These are phyloP conservation scores for Xylaria sp. DNA, from an alignment of 2,329 filamentous ascomycete species.

Conservation along the genomic window DNA sequence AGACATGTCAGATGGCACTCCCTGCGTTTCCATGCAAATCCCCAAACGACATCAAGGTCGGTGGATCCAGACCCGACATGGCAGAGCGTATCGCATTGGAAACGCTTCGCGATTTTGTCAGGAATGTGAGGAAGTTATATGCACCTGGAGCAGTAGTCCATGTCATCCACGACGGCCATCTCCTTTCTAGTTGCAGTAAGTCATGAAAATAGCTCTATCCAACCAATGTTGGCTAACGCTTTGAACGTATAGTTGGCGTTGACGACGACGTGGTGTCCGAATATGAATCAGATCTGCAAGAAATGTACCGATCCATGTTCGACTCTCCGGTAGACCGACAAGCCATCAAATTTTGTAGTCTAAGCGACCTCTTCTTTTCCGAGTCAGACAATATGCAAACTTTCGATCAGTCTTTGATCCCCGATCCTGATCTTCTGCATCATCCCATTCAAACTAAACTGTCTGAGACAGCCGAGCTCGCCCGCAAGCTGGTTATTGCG, in stretches of 20 bases:
- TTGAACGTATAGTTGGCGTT: conserved; percentile 51
- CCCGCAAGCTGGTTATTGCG: conserved; percentile 50
- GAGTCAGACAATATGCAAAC: conserved; percentile 33
- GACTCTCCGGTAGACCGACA: conserved; percentile 5
- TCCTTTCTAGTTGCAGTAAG: conserved; percentile 55
- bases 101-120: conserved; percentile 47
- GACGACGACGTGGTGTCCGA: conserved; percentile 53
- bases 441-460: conserved; percentile 46
- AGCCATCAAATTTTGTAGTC: conserved; percentile 14
- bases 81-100: conserved; percentile 51
- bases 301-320: conserved; percentile 22
- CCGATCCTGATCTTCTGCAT: conserved; percentile 45
- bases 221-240: conserved; percentile 12
- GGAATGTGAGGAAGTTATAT: conserved; percentile 48
- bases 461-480: conserved; percentile 47
- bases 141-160: conserved; percentile 50
- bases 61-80: conserved; percentile 48
- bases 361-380: conserved; percentile 52
- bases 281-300: conserved; percentile 49
- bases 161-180: conserved; percentile 55
- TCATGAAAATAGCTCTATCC: neutral
- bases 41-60: conserved; percentile 51
- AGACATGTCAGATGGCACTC: conserved; percentile 47
- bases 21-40: conserved; percentile 56
- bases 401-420: conserved; percentile 15